Base-by-base conservation (phyloP, 177 flowering plant species). In the Vitis hybrid region DNA sequence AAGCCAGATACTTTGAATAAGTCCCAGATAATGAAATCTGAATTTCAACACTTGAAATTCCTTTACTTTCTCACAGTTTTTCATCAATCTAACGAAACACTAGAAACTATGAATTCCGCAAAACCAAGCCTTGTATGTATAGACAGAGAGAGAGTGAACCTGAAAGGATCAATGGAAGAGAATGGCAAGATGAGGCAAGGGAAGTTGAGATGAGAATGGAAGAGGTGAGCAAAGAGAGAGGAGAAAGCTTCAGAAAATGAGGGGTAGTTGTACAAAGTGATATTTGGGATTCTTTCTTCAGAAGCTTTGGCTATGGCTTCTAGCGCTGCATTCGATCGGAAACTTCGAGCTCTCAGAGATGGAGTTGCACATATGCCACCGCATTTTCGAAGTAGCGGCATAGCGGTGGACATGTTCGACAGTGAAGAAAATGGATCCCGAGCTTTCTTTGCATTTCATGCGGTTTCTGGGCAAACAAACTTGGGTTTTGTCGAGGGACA, bases 231-330 rank as follows among this genome's bases (percentile, higher is more conserved):
- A 74, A 88, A 91, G 48, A 93, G 89, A 62, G 99, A 91, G 1
- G 90, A 77, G 68, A 80, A 87, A 0, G 94, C 91, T 11, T 93
- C 97, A 7, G 97, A 88, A 73, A 90, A 85, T 0, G 96, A 91
- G 0, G 97, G 97, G 72, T 93, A 92, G 72, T 93, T 91, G 89
- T 95, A 95, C 60, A 95, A 85, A 10, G 81, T 84, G 15, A 95
- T 22, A 70, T 85, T 84, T 48, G 91, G 87, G n/a, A 74, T 79
- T 76, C 61, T 78, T 5, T 78, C 83, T 65, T 86, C 86, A 1
- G 88, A 71, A 21, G 94, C 98, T 74, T 60, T 85, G 39, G 70
- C 68, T 57, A 95, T 79, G 65, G 92, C 88, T 69, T 88, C 92
- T 48, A 93, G 68, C 7, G 96, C 93, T 2, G 97, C 90, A 65